Evolutionary conservation across 768 basidiomycete genomes (phyloP), one percentile per base, ranked within the genome.

Genomic region (Tulasnella sp.): DNA sequence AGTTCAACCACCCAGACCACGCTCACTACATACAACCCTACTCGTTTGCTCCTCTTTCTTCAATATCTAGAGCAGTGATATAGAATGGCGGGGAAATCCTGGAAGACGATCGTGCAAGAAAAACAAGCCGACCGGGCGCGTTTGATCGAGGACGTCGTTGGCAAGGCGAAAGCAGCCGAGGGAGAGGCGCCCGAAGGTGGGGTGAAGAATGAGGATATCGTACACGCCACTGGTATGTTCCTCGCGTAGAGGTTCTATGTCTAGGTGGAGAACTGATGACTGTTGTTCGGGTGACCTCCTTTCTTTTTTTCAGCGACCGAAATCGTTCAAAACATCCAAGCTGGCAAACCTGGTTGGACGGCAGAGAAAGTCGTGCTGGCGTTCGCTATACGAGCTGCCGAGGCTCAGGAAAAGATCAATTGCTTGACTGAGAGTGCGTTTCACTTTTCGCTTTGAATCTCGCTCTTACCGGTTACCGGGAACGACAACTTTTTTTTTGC

Each of bases 391-490:
- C 86, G 84, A 25, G 87, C 86, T 1, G 85, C 79, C 39, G 81
- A 87, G 36, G 91, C 91, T 3, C 93, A 94, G 15, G 81, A 83
- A 42, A 83, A 84, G 77, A 91, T 90, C 3, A 94, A 94, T 80
- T 93, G 91, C 80, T 79, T 94, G 58, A 95, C 93, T 0, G 93
- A 94, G 87, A 88, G 93, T 91, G 54, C 74, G 84, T 73, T 17
- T 25, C 5, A 64, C 31, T 11, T 68, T 38, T 15, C 14, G 25
- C 19, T 54, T 54, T 29, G 2, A 3, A 8, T 12, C 31, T 9
- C 3, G 6, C n/a, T 54, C 52, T 31, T 25, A 42, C 37, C 42
- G 38, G 1, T 11, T 39, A 40, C 38, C 72, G 77, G 52, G 9
- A 14, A 1, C 49, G 9, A 22, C 68, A n/a, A n/a, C n/a, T n/a